A percentile compares a stretch with the other conserved stretches of the same genome.
Evolutionary conservation across 768 basidiomycete genomes (phyloP).

Genomic region (Ramaria rubella): DNA sequence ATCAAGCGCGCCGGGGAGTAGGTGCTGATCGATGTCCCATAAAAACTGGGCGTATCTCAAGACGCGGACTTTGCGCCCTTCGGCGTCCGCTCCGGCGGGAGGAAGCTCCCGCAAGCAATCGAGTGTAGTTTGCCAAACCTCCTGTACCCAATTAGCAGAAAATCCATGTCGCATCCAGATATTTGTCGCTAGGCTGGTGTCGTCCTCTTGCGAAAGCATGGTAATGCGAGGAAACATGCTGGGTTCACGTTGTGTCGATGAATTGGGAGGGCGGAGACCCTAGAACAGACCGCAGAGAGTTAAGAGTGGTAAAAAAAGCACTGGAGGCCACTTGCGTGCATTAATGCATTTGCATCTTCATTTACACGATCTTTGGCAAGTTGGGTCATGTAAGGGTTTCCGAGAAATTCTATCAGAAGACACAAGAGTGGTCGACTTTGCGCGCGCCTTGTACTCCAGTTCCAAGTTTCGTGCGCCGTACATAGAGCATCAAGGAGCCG

Average conservation of each 20-base stretch:
- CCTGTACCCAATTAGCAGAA: constrained; percentile 69
- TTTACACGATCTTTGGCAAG: constrained; percentile 53
- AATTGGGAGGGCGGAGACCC: constrained; percentile 10
- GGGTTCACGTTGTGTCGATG: constrained; percentile 8
- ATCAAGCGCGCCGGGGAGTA: constrained; percentile 62
- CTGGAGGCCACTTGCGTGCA: constrained; percentile 39
- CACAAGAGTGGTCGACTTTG: constrained; percentile 60
- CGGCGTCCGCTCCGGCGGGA: constrained; percentile 41
- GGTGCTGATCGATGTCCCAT: constrained; percentile 66
- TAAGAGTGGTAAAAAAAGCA: background rate
- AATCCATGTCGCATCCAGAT: constrained; percentile 81
- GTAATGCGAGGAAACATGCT: constrained; percentile 6
- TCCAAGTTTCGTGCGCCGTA: constrained; percentile 56
- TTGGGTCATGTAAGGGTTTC: constrained; percentile 47
- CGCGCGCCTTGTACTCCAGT: constrained; percentile 43
- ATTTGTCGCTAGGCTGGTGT: constrained; percentile 54
- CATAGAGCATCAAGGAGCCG: constrained; percentile 54
- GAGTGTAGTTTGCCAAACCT: constrained; percentile 78
- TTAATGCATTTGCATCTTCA: constrained; percentile 54
- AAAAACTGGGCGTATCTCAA: constrained; percentile 66
- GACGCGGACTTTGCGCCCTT: constrained; percentile 45
- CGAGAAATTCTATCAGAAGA: constrained; percentile 60
- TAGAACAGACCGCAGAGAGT: background rate
- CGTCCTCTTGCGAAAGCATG: constrained; percentile 9
- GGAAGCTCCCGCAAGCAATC: constrained; percentile 67